Evolutionary conservation across 352 stramenopile genomes (phyloP).

Genomic region (Albugo laibachii): DNA sequence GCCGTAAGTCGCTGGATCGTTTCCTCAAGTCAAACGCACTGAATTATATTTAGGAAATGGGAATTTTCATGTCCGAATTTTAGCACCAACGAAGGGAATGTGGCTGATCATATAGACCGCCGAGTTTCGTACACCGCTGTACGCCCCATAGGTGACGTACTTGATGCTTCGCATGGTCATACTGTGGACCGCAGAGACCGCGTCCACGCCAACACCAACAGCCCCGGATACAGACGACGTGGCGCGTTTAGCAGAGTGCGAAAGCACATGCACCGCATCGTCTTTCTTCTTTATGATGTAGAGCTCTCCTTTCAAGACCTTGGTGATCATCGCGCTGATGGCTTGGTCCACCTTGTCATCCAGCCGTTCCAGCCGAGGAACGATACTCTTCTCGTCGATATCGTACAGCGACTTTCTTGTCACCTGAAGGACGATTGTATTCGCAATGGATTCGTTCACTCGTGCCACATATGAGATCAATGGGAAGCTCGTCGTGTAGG

Average conservation of each 20-base stretch:
- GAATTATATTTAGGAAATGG: no score
- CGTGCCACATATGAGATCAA: constrained; percentile 37
- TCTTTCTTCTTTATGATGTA: constrained; percentile 54
- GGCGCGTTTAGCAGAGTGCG: constrained; percentile 20
- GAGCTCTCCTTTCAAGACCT: constrained; percentile 35
- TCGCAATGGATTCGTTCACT: constrained; percentile 40
- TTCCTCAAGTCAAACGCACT: no score
- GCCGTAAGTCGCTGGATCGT: no score
- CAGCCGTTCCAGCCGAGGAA: constrained; percentile 24
- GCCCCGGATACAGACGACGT: constrained; percentile 44
- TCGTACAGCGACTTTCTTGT: constrained; percentile 34
- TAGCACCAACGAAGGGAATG: constrained; percentile 34
- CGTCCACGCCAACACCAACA: constrained; percentile 12
- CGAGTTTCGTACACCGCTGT: background rate
- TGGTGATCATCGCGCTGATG: constrained; percentile 25
- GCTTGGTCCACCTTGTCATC: constrained; percentile 45
- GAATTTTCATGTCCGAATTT: constrained; percentile 17
- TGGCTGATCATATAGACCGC: constrained; percentile 34
- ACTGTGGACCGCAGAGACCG: no score
- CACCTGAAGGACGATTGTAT: constrained; percentile 36
- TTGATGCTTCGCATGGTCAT: no score
- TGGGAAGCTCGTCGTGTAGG: constrained; percentile 65
- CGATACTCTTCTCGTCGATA: constrained; percentile 27
- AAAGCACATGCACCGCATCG: constrained; percentile 17
- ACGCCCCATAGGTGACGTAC: no score